These are phyloP conservation scores for Aspergillus texensis DNA, from an alignment of 2,329 filamentous ascomycete species.

Conservation along the genomic window DNA sequence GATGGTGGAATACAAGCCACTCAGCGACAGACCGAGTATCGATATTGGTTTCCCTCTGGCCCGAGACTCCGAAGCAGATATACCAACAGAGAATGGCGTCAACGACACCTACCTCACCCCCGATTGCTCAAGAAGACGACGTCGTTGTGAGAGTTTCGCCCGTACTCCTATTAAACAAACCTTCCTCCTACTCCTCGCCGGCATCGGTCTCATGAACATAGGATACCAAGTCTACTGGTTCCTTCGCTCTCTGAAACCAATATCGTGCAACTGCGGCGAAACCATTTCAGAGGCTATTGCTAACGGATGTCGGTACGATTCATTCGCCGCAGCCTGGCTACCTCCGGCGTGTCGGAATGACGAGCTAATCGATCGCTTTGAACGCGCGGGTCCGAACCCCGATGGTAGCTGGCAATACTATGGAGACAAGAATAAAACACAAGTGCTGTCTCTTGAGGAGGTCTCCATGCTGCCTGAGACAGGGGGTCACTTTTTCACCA, in stretches of 20 bases:
- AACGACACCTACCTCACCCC: too few relatives aligned
- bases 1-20: too few relatives aligned
- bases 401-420: constrained; percentile 39
- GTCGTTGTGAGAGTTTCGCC: background rate
- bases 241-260: constrained; percentile 1
- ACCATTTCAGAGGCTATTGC: constrained; percentile 30
- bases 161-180: background rate
- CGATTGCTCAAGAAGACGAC: too few relatives aligned
- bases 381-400: constrained; percentile 29
- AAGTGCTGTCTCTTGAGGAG: constrained; percentile 17
- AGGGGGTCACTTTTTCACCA: constrained; percentile 21
- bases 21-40: too few relatives aligned
- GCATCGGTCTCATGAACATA: constrained; percentile 1
- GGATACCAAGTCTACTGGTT: background rate
- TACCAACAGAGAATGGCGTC: too few relatives aligned
- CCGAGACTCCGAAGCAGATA: too few relatives aligned
- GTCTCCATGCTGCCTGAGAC: constrained; percentile 24
- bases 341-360: constrained; percentile 37
- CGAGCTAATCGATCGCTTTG: constrained; percentile 37
- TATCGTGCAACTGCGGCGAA: constrained; percentile 38
- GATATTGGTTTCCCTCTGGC: too few relatives aligned
- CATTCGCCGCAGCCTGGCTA: constrained; percentile 39
- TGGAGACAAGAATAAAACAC: constrained; percentile 28
- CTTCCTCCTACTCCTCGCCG: background rate
- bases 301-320: constrained; percentile 38